Base-by-base conservation (phyloP, 805 yeast genomes). In the Barnettozyma pratensis region DNA sequence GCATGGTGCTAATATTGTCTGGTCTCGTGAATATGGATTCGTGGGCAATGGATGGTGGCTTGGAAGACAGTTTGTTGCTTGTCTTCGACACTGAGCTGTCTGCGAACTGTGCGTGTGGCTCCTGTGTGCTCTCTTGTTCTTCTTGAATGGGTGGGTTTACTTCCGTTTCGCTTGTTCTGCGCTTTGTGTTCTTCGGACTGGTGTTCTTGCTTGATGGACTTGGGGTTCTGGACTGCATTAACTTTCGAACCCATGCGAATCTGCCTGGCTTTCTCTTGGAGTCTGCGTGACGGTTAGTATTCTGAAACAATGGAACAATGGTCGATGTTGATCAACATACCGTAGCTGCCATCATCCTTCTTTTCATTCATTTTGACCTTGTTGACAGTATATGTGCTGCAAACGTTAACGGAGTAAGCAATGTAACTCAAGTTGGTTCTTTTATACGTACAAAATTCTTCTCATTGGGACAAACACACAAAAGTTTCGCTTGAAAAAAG, bases 1-100 rank as follows among this genome's bases (percentile, higher is more conserved):
- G 71, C 4, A 63, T 54, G 5, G 67, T 60, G 42, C 69, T 64
- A 30, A 60, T 60, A 37, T 60, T 58, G 42, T 66, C 69, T 4
- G 50, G 42, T 30, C 40, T 48, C 4, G 51, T 49, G 2, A 31
- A 7, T 2, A 53, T 28, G n/a, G 55, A 51, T 25, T 49, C 56
- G 3, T 45, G 53, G 1, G 52, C 48, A 9, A 50, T 27, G 4
- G 56, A 52, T 11, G 42, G 31, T 10, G 45, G 27, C 12, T 50
- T 47, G 4, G 40, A 31, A 10, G 43, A 29, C 9, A n/a, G 12
- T 12, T 14, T 36, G 7, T 10, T 36, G 9, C 25, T 36, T 10
- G 38, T 14, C 38, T 36, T 36, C 19, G 38, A 19, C 19, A 19
- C 19, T 19, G 19, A 19, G 19, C 19, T 19, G 19, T 19, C 19